phyloP scores from a whole-genome alignment of 441 rosid genomes.

The Omphalea diandra region DNA sequence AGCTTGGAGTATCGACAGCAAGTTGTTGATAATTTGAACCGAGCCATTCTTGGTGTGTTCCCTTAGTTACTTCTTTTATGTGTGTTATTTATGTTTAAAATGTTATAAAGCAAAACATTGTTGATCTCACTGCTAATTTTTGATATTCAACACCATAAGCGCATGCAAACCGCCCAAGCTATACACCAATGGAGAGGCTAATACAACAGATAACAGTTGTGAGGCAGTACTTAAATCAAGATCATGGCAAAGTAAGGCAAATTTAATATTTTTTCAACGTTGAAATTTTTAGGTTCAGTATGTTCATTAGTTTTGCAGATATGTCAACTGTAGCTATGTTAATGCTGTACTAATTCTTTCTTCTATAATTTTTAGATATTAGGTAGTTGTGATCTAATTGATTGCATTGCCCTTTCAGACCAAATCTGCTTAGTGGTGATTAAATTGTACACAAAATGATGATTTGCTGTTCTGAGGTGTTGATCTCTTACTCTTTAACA shows the following conservation, averaged over 20 bases:
- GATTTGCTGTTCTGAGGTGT: conserved; percentile 17
- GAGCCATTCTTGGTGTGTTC: conserved; percentile 77
- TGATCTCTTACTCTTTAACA: neutral
- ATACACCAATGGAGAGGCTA: conserved; percentile 78
- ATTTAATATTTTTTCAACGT: neutral
- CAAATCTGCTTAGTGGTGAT: neutral
- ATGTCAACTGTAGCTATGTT: neutral
- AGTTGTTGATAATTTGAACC: conserved; percentile 75
- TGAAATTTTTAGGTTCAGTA: neutral
- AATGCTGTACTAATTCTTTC: no score
- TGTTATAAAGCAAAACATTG: conserved; percentile 7
- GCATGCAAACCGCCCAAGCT: conserved; percentile 57
- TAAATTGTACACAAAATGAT: neutral
- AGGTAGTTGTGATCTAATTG: neutral
- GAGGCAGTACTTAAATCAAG: conserved; percentile 61
- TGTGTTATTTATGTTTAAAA: conserved; percentile 4
- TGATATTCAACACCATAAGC: conserved; percentile 40
- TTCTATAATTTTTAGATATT: neutral
- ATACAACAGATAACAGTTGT: conserved; percentile 77
- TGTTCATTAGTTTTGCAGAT: neutral
- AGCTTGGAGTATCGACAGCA: conserved; percentile 72
- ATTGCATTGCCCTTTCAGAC: no score
- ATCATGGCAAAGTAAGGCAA: conserved; percentile 55
- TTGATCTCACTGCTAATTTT: conserved; percentile 9
- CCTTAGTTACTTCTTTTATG: conserved; percentile 13